These are phyloP conservation scores for Ciborinia camelliae DNA, from an alignment of 2,329 filamentous ascomycete genomes.

Conservation along the genomic window DNA sequence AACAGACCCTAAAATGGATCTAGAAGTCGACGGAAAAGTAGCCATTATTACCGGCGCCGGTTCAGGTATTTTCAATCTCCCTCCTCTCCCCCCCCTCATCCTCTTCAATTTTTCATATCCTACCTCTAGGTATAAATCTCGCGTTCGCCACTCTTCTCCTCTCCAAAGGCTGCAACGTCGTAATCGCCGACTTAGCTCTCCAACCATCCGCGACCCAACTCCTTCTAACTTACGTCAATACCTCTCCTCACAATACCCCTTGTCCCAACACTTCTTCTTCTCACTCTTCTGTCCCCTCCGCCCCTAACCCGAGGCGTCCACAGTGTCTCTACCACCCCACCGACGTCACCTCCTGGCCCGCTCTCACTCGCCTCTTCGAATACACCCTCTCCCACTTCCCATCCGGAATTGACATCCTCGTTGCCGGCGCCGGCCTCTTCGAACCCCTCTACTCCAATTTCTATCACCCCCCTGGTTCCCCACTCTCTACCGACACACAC, in stretches of 20 bases:
- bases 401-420: slow-evolving; percentile 38
- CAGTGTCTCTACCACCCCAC: slow-evolving; percentile 31
- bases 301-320: background rate
- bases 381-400: slow-evolving; percentile 39
- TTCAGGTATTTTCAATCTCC: slow-evolving; percentile 39
- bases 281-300: background rate
- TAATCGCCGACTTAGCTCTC: slow-evolving; percentile 44
- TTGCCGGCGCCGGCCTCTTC: slow-evolving; percentile 47
- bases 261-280: background rate
- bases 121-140: slow-evolving; percentile 39
- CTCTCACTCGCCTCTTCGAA: slow-evolving; percentile 40
- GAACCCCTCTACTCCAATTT: slow-evolving; percentile 45
- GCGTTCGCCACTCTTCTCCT: slow-evolving; percentile 44
- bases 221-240: background rate
- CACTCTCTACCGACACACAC: slow-evolving; percentile 38
- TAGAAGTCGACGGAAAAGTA: slow-evolving; percentile 21
- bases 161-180: slow-evolving; percentile 42
- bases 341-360: slow-evolving; percentile 45
- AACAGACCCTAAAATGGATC: background rate
- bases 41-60: slow-evolving; percentile 31
- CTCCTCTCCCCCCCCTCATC: no score
- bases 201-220: slow-evolving; percentile 38
- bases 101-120: no score
- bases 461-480: slow-evolving; percentile 43
- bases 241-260: background rate